Conservation (phyloP, 2,329 filamentous ascomycete species). For the Ascochyta fabae region DNA sequence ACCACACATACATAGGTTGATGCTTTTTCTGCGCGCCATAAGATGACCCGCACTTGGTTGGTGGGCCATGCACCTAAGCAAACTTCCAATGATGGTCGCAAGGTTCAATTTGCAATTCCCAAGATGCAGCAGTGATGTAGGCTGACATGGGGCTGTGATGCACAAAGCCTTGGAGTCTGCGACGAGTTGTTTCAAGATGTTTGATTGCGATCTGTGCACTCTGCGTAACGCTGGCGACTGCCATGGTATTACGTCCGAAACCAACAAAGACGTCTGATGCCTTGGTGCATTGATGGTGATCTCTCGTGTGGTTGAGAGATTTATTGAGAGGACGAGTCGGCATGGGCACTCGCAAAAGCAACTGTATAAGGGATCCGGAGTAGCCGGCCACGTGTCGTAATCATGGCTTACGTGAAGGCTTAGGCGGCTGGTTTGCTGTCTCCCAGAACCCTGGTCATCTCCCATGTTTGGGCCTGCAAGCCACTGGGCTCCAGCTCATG, state of each 20-base stretch:
- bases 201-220: constrained; percentile 16
- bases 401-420: constrained; percentile 5
- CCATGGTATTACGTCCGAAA: constrained; percentile 8
- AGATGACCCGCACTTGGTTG: neutral
- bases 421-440: constrained; percentile 5
- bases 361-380: constrained; percentile 14
- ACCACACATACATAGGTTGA: constrained; percentile 3
- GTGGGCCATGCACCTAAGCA: neutral
- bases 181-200: constrained; percentile 17
- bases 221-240: constrained; percentile 14
- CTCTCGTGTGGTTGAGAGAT: neutral
- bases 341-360: constrained; percentile 13
- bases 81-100: constrained; percentile 6
- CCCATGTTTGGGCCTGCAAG: constrained; percentile 13
- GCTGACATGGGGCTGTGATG: constrained; percentile 5
- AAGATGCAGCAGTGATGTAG: constrained; percentile 8
- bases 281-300: constrained; percentile 1
- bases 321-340: constrained; percentile 24
- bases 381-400: constrained; percentile 13
- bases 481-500: constrained; percentile 15
- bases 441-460: constrained; percentile 16
- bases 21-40: constrained; percentile 12
- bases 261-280: neutral
- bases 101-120: constrained; percentile 7
- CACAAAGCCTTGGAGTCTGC: constrained; percentile 8